Conservation (phyloP, 257 asterid species). For the Rauvolfia tetraphylla region DNA sequence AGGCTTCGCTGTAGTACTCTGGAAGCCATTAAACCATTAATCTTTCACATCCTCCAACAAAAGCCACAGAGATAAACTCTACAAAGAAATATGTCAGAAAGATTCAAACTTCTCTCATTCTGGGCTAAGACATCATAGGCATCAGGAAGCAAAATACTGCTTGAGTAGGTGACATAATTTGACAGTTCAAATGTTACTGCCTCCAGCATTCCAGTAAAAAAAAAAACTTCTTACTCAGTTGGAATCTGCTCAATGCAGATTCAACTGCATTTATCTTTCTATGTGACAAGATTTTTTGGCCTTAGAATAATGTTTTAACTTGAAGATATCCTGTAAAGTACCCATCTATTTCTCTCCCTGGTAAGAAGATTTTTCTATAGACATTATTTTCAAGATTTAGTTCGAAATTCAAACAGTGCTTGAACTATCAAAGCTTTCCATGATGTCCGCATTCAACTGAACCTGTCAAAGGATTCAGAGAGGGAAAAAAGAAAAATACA, state of each 20-base stretch:
- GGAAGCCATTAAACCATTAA: neutral
- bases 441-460: neutral
- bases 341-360: neutral
- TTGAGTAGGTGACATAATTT: neutral
- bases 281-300: neutral
- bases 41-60: slow-evolving; percentile 4
- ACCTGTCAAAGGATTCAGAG: neutral
- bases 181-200: neutral
- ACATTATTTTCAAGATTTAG: neutral
- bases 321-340: neutral
- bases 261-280: neutral
- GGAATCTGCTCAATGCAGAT: neutral
- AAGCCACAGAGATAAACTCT: neutral
- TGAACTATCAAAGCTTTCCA: neutral
- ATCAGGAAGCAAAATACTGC: neutral
- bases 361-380: neutral
- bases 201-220: neutral
- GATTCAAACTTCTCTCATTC: neutral
- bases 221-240: neutral
- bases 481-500: neutral
- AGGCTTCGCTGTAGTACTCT: neutral
- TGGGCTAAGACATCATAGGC: neutral
- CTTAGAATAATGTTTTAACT: neutral
- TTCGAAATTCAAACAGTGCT: neutral
- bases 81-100: neutral